phyloP scores from a whole-genome alignment of 2,329 filamentous ascomycete species.

The Fusarium sp. region DNA sequence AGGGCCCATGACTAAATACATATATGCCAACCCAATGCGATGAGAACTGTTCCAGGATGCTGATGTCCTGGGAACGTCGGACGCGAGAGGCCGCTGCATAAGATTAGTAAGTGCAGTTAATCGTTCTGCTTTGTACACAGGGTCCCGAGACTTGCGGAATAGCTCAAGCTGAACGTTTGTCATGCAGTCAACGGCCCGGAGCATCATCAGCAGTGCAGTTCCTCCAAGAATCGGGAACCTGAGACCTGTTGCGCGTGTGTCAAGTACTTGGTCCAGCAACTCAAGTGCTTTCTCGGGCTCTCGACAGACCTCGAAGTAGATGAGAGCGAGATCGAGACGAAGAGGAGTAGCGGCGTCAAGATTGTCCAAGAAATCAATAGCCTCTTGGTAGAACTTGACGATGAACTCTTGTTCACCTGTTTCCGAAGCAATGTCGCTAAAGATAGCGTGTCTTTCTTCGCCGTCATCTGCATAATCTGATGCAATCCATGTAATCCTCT shows the following conservation, averaged over 20 bases:
- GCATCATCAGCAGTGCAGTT: background rate
- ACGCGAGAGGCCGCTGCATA: background rate
- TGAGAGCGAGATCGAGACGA: conserved; percentile 23
- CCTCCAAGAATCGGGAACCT: background rate
- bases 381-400: conserved; percentile 35
- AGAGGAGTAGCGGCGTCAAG: conserved; percentile 39
- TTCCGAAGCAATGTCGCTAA: conserved; percentile 29
- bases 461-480: conserved; percentile 24
- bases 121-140: background rate
- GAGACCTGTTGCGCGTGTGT: background rate
- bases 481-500: conserved; percentile 42
- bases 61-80: background rate
- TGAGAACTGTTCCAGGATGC: background rate
- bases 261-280: conserved; percentile 37
- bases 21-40: background rate
- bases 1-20: conserved; percentile 11
- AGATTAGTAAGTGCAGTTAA: background rate
- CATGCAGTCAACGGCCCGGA: background rate
- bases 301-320: conserved; percentile 25
- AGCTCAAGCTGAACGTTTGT: background rate
- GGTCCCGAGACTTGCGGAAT: conserved; percentile 5
- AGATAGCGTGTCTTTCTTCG: background rate
- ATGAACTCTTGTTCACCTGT: conserved; percentile 36
- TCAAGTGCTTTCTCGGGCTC: conserved; percentile 24
- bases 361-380: conserved; percentile 40